Conservation (phyloP, 2,329 filamentous ascomycete genomes). For the Pseudocercospora musae region DNA sequence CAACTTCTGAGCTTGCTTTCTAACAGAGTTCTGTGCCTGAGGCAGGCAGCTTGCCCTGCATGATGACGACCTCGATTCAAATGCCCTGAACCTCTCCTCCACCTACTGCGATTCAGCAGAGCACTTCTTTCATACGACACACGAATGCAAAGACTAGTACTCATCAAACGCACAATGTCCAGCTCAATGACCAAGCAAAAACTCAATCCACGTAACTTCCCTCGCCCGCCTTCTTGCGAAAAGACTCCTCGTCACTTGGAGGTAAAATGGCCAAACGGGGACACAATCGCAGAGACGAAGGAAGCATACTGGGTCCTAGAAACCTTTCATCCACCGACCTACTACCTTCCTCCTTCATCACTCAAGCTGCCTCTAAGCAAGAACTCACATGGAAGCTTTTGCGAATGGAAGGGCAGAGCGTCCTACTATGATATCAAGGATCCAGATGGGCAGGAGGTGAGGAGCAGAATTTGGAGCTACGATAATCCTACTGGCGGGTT, state of each 20-base stretch:
- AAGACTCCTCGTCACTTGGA: constrained; percentile 51
- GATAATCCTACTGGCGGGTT: constrained; percentile 53
- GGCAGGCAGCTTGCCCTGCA: background rate
- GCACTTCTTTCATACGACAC: background rate
- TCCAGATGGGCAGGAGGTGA: constrained; percentile 41
- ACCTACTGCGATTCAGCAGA: background rate
- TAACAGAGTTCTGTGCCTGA: background rate
- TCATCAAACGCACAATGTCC: constrained; percentile 22
- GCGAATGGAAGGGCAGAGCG: constrained; percentile 61
- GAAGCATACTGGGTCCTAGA: constrained; percentile 62
- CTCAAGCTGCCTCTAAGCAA: constrained; percentile 48
- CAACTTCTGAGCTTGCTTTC: background rate
- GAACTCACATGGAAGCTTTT: constrained; percentile 50
- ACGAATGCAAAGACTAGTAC: background rate
- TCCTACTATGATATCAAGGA: constrained; percentile 55
- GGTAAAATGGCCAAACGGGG: constrained; percentile 52
- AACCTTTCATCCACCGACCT: constrained; percentile 62
- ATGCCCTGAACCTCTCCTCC: background rate
- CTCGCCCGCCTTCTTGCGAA: constrained; percentile 57
- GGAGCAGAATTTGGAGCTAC: constrained; percentile 59
- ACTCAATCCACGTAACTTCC: constrained; percentile 57
- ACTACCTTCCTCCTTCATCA: constrained; percentile 56
- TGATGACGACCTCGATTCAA: background rate
- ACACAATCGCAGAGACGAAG: constrained; percentile 56
- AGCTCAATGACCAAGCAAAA: constrained; percentile 29